Base-by-base conservation (phyloP, 1,284 basidiomycete genomes). In the Cutaneotrichosporon cutaneum region DNA sequence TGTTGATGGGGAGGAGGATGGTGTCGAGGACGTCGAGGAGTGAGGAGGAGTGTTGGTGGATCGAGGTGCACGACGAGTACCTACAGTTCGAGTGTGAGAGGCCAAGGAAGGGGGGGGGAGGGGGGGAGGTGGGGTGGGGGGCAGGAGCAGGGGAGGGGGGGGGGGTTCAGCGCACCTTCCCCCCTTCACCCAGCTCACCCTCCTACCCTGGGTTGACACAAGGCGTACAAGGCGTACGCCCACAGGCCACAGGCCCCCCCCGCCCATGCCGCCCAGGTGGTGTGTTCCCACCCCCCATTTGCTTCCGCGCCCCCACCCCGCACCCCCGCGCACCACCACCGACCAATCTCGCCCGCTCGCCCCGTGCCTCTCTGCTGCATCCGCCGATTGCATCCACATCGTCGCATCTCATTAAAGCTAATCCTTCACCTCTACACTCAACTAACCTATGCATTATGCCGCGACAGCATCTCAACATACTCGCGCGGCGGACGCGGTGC, bases 401-500 rank as follows among this genome's bases (percentile, higher is more conserved):
- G 21, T 45, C n/a, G 44, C 4, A 21, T 45, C 44, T n/a, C 21
- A 45, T 45, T 21, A 21, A 45, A 45, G 21, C 47, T 50, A 50
- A 26, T 24, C 44, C 44, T n/a, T n/a, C n/a, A n/a, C n/a, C n/a
- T n/a, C n/a, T n/a, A n/a, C n/a, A n/a, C n/a, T n/a, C 21, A 24
- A 16, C 47, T 24, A 11, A 1, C 21, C 44, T 45, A 48, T 48
- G 24, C 22, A 22, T 27, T 24, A 22, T 35, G 36, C 6, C 36
- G 24, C 45, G 36, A 10, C 1, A 50, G 22, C 24, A 45, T 63
- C 21, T 68, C 66, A 50, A 75, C 72, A 59, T 78, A 78, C 42
- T 78, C 77, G 33, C 54, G 59, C 22, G 76, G 76, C 51, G 77
- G 77, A 47, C 71, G 67, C 10, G 70, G 60, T 13, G 77, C 72